Percentiles rank a stretch among this genome's conserved stretches.
These are phyloP conservation scores for Picea abies DNA, from an alignment of 83 land plant species.

Conservation along the genomic window DNA sequence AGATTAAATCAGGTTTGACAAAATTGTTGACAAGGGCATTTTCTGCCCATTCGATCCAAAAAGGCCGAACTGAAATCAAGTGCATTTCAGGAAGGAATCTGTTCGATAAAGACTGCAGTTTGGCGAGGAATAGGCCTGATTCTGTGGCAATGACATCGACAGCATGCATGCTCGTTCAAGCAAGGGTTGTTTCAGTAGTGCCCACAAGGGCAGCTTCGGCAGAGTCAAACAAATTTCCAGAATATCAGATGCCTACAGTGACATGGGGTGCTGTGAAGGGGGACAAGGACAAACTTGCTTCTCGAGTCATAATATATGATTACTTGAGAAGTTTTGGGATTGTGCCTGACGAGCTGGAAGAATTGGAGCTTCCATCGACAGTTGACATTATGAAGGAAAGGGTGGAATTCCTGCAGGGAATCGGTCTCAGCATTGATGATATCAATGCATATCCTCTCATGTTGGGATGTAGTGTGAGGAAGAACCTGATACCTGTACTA, in stretches of 20 bases:
- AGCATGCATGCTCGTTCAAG: background rate
- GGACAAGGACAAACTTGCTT: conserved; percentile 37
- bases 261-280: conserved; percentile 75
- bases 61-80: background rate
- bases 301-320: conserved; percentile 48
- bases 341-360: conserved; percentile 65
- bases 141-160: background rate
- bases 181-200: conserved; percentile 11
- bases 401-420: conserved; percentile 68
- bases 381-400: conserved; percentile 80
- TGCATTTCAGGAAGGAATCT: background rate
- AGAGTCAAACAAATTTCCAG: conserved; percentile 37
- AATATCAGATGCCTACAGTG: conserved; percentile 63
- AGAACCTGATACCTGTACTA: conserved; percentile 81
- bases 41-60: background rate
- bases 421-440: conserved; percentile 72
- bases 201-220: background rate
- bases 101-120: background rate
- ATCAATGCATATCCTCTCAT: conserved; percentile 76
- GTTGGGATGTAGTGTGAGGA: conserved; percentile 79
- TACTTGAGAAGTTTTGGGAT: conserved; percentile 63
- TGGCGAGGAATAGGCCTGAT: background rate
- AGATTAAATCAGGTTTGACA: background rate
- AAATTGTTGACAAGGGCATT: background rate
- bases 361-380: conserved; percentile 73